Percentiles rank a stretch among this genome's conserved stretches.
Conservation (phyloP, 1,284 basidiomycete species). For the Pterula multifida region DNA sequence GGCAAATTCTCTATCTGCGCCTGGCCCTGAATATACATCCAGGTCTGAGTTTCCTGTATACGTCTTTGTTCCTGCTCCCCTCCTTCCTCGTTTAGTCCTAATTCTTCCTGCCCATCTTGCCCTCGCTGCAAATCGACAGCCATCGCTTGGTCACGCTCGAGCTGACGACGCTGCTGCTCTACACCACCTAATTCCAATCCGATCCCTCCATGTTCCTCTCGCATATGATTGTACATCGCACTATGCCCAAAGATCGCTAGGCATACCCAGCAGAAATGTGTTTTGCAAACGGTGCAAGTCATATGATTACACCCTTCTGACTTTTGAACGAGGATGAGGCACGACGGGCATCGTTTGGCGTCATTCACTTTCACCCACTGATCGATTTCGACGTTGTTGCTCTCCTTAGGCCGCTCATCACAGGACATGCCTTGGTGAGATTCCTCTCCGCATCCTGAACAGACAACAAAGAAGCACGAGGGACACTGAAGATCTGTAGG, state of each 20-base stretch:
- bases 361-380: conserved; percentile 46
- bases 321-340: conserved; percentile 54
- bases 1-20: too few relatives aligned
- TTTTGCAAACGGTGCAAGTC: conserved; percentile 54
- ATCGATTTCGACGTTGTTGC: conserved; percentile 30
- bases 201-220: not conserved
- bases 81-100: not conserved
- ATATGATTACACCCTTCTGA: conserved; percentile 68
- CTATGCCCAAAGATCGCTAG: conserved; percentile 31
- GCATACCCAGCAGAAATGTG: conserved; percentile 71
- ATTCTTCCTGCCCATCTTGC: too few relatives aligned
- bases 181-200: not conserved
- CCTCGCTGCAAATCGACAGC: not conserved
- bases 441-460: conserved; percentile 50
- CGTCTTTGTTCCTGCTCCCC: not conserved
- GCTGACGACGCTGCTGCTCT: not conserved
- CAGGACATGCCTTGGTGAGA: conserved; percentile 30
- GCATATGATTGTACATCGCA: conserved; percentile 1
- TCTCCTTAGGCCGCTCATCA: conserved; percentile 40
- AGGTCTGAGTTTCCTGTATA: not conserved
- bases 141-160: not conserved
- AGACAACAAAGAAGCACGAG: conserved; percentile 56
- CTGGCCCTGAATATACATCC: not conserved
- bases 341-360: conserved; percentile 61
- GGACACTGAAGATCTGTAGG: conserved; percentile 46